Evolutionary conservation across 352 stramenopile genomes (phyloP).

Genomic region (Phytophthora cactorum): DNA sequence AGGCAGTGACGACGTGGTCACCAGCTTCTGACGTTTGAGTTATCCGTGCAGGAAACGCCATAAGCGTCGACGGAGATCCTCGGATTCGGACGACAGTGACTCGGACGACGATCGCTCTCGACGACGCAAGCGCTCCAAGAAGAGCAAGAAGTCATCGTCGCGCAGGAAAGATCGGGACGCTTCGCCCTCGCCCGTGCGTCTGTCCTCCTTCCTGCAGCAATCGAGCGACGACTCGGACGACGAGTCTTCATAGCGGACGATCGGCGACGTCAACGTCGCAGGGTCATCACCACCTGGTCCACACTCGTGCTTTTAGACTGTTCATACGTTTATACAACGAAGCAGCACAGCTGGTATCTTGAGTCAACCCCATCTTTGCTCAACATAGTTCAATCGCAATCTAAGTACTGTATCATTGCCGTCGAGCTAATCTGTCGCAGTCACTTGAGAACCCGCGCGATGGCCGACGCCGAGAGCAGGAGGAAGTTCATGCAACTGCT

Average conservation of each 20-base stretch:
- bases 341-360: slow-evolving; percentile 16
- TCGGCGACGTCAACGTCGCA: slow-evolving; percentile 4
- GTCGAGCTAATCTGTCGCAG: slow-evolving; percentile 12
- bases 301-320: slow-evolving; percentile 25
- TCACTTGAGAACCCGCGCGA: slow-evolving; percentile 22
- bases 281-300: not conserved
- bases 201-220: slow-evolving; percentile 93
- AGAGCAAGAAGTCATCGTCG: slow-evolving; percentile 48
- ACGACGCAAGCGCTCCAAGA: slow-evolving; percentile 43
- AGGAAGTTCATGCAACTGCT: slow-evolving; percentile 65
- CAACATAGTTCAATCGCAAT: slow-evolving; percentile 26
- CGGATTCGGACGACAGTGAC: slow-evolving; percentile 46
- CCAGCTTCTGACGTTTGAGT: slow-evolving; percentile 22
- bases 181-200: slow-evolving; percentile 70
- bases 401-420: not conserved
- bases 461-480: slow-evolving; percentile 35
- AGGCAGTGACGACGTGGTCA: not conserved
- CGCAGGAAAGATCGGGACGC: slow-evolving; percentile 46
- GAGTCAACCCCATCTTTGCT: slow-evolving; percentile 27
- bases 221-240: slow-evolving; percentile 34
- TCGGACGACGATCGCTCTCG: slow-evolving; percentile 37
- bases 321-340: slow-evolving; percentile 25
- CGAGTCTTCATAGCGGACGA: slow-evolving; percentile 28
- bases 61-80: slow-evolving; percentile 61
- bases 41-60: slow-evolving; percentile 56